Evolutionary conservation across 1,139 yeast species (phyloP).

Genomic region (Sugiyamaella neomexicana): DNA sequence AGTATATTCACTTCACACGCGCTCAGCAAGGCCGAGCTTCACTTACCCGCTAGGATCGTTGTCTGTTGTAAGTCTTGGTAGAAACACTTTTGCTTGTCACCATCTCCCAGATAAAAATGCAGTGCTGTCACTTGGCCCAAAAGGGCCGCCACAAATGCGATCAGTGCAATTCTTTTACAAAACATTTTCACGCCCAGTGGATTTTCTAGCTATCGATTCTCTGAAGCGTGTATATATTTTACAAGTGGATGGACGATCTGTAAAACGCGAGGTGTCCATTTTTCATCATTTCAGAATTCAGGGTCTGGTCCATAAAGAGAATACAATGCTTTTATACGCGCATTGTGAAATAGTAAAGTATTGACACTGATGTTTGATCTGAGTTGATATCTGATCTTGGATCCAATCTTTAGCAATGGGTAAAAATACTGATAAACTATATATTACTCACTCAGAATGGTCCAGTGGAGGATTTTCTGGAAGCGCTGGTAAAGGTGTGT

Average conservation of each 20-base stretch:
- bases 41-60: slow-evolving; percentile 56
- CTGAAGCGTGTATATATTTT: background rate
- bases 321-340: background rate
- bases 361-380: too few species aligned
- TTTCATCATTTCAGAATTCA: background rate
- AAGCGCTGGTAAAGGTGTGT: slow-evolving; percentile 23
- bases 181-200: slow-evolving; percentile 8
- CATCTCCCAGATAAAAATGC: slow-evolving; percentile 59
- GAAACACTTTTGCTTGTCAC: slow-evolving; percentile 60
- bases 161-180: slow-evolving; percentile 6
- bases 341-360: background rate
- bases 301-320: background rate
- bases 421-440: slow-evolving; percentile 43
- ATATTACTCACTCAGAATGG: slow-evolving; percentile 43
- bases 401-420: slow-evolving; percentile 40
- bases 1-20: background rate
- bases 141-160: slow-evolving; percentile 21
- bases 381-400: too few species aligned
- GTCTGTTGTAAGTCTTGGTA: slow-evolving; percentile 62
- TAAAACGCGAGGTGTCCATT: slow-evolving; percentile 4
- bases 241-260: too few species aligned
- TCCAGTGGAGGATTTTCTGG: slow-evolving; percentile 35
- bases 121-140: slow-evolving; percentile 37
- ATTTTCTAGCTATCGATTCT: background rate
- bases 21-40: too few species aligned